Evolutionary conservation across 2,329 filamentous ascomycete genomes (phyloP).

Genomic region (Simplicillium aogashimaense): DNA sequence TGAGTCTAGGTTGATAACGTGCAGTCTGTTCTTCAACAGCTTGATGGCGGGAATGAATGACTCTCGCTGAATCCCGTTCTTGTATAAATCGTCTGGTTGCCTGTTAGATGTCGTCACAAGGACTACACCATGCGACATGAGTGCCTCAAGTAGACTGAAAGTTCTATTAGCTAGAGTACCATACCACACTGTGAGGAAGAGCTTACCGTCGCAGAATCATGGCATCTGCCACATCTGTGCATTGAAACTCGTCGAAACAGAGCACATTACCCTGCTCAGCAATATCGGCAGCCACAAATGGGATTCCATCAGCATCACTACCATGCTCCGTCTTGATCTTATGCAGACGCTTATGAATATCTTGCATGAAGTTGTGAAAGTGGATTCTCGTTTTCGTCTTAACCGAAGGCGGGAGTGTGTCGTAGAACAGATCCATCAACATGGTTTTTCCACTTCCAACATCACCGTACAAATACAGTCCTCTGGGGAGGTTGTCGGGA

Average conservation of each 20-base stretch:
- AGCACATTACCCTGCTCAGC: constrained; percentile 76
- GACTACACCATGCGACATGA: constrained; percentile 96
- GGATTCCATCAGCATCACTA: constrained; percentile 80
- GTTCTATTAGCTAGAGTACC: constrained; percentile 1
- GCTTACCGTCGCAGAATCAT: constrained; percentile 79
- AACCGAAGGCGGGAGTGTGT: constrained; percentile 75
- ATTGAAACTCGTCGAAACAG: constrained; percentile 98
- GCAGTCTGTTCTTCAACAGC: constrained; percentile 72
- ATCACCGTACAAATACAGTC: constrained; percentile 91
- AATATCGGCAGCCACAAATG: constrained; percentile 90
- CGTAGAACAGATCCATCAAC: constrained; percentile 98
- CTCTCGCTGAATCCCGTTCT: constrained; percentile 92
- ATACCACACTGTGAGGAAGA: background rate
- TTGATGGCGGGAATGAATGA: constrained; percentile 94
- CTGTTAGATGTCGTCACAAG: constrained; percentile 93
- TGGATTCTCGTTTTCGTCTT: constrained; percentile 83
- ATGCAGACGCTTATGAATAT: constrained; percentile 85
- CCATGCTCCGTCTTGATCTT: constrained; percentile 83
- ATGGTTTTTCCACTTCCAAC: constrained; percentile 98
- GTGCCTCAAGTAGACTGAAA: constrained; percentile 65
- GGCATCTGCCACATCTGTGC: constrained; percentile 94
- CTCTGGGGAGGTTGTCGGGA: constrained; percentile 68
- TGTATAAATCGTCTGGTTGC: constrained; percentile 94
- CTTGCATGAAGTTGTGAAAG: constrained; percentile 99
- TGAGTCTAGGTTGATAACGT: constrained; percentile 90